A percentile compares a stretch with the other conserved stretches of the same genome.
Conservation (phyloP, 2,329 filamentous ascomycete genomes). For the Alternaria viburni region DNA sequence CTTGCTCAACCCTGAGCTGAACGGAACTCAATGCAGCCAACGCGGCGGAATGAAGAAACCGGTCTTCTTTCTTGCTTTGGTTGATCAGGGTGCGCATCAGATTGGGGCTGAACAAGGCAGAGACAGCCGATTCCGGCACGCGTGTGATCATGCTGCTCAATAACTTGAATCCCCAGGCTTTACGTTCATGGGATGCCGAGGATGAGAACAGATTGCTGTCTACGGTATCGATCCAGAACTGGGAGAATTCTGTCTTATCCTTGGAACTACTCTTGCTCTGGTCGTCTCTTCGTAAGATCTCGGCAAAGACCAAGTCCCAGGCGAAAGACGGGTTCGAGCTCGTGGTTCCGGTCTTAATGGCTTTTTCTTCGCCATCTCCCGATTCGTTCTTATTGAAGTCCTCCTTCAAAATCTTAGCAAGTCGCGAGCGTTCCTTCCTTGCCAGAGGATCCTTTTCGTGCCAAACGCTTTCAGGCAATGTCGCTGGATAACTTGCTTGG, state of each 20-base stretch:
- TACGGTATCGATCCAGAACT: conserved; percentile 86
- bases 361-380: conserved; percentile 52
- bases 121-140: conserved; percentile 57
- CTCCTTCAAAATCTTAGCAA: conserved; percentile 82
- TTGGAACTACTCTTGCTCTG: conserved; percentile 35
- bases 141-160: conserved; percentile 75
- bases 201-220: conserved; percentile 87
- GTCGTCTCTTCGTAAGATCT: conserved; percentile 38
- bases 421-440: conserved; percentile 68
- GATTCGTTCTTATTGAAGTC: conserved; percentile 63
- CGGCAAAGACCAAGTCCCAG: conserved; percentile 78
- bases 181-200: conserved; percentile 83
- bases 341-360: conserved; percentile 72
- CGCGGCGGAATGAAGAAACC: conserved; percentile 69
- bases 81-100: conserved; percentile 64
- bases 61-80: conserved; percentile 44
- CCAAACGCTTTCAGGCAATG: conserved; percentile 75
- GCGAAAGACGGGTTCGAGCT: conserved; percentile 84
- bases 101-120: conserved; percentile 79
- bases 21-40: conserved; percentile 76
- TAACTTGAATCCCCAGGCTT: conserved; percentile 89
- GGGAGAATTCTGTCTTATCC: conserved; percentile 62
- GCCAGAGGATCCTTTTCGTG: conserved; percentile 73
- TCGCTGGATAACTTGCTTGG: conserved; percentile 66
- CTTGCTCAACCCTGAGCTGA: conserved; percentile 65